These are phyloP conservation scores for Vicia faba DNA, from an alignment of 306 rosid genomes.

Conservation along the genomic window DNA sequence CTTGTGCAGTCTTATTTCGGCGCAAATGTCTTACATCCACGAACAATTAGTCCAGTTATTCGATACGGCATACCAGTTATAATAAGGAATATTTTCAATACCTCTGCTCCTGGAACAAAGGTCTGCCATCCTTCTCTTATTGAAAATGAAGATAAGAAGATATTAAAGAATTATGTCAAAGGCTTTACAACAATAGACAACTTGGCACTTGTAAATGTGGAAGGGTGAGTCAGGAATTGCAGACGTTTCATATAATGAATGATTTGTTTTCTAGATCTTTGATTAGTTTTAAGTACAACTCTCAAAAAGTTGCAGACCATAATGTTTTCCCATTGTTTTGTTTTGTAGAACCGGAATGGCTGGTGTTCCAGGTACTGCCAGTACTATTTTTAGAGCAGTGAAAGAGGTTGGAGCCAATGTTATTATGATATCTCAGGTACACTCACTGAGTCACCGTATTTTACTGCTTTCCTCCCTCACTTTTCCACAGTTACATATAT, in stretches of 20 bases:
- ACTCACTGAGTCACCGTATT: constrained; percentile 7
- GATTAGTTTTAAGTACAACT: constrained; percentile 9
- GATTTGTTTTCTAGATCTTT: neutral
- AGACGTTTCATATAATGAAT: constrained; percentile 10
- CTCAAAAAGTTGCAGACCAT: neutral
- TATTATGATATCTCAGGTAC: constrained; percentile 98
- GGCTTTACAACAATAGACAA: constrained; percentile 99
- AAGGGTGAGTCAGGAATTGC: constrained; percentile 70
- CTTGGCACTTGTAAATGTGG: constrained; percentile 92
- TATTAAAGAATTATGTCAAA: constrained; percentile 67
- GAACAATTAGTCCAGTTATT: constrained; percentile 95
- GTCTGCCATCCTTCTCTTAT: constrained; percentile 61
- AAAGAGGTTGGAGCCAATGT: constrained; percentile 99
- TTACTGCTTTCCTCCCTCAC: constrained; percentile 22
- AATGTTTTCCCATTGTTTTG: constrained; percentile 25
- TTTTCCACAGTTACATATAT: constrained; percentile 18
- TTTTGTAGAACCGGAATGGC: constrained; percentile 96
- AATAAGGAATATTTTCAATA: constrained; percentile 89
- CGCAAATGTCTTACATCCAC: constrained; percentile 98
- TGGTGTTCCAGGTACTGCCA: constrained; percentile 98
- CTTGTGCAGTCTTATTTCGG: constrained; percentile 93
- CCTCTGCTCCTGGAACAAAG: constrained; percentile 86
- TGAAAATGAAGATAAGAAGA: constrained; percentile 54
- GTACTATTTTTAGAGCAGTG: constrained; percentile 82
- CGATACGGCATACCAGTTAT: constrained; percentile 79